phyloP scores from a whole-genome alignment of 768 basidiomycete genomes.

The Psilocybe cyanescens region DNA sequence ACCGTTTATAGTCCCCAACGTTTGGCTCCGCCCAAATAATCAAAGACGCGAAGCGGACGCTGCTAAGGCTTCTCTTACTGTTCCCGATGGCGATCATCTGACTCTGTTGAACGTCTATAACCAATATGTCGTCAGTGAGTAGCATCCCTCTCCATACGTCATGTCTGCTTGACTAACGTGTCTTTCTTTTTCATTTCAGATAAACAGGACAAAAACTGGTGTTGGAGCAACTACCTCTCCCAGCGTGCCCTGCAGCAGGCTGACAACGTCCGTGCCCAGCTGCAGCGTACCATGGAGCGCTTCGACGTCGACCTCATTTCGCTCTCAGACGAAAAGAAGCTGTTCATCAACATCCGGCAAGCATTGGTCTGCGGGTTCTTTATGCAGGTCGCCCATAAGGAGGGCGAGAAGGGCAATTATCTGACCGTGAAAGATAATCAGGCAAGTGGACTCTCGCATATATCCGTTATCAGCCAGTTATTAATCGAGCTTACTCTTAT shows the following conservation, averaged over 20 bases:
- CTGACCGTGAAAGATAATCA: constrained; percentile 96
- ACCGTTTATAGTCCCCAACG: constrained; percentile 71
- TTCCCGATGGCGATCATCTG: constrained; percentile 96
- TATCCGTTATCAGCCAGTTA: not conserved
- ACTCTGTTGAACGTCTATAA: constrained; percentile 96
- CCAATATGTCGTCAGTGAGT: constrained; percentile 81
- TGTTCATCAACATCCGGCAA: constrained; percentile 76
- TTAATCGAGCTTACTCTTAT: not conserved
- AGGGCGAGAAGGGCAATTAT: constrained; percentile 88
- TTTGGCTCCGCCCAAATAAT: constrained; percentile 92
- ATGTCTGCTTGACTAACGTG: not conserved
- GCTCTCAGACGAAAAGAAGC: constrained; percentile 67
- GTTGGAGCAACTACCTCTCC: constrained; percentile 89
- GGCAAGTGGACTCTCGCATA: constrained; percentile 38
- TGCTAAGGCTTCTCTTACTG: constrained; percentile 85
- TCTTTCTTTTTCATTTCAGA: constrained; percentile 45
- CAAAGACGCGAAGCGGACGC: constrained; percentile 90
- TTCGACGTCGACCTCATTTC: constrained; percentile 81
- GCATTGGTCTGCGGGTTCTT: constrained; percentile 93
- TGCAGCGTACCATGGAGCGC: constrained; percentile 90
- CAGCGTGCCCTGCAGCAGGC: constrained; percentile 84
- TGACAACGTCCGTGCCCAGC: constrained; percentile 90
- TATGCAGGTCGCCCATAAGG: constrained; percentile 97
- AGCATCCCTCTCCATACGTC: not conserved
- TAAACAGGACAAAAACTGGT: constrained; percentile 82